Percentiles rank a stretch among this genome's conserved stretches.
phyloP scores from a whole-genome alignment of 495 filamentous ascomycete species.

The Hyaloscypha hepaticicola region DNA sequence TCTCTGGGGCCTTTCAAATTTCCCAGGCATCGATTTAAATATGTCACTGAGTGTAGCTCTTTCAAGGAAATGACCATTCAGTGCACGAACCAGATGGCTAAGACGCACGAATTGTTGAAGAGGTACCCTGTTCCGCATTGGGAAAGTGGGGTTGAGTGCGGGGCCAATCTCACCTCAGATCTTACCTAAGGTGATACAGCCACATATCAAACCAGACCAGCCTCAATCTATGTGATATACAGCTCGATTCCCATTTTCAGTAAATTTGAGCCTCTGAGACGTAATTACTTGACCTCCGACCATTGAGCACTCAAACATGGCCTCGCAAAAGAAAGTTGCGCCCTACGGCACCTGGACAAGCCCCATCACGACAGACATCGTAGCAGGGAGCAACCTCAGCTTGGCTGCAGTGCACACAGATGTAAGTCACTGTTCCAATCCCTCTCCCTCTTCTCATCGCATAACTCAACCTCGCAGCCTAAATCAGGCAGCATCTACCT shows the following conservation, averaged over 20 bases:
- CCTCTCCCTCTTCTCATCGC: neutral
- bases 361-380: slow-evolving; percentile 40
- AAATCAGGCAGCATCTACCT: slow-evolving; percentile 40
- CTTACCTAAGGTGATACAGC: no score
- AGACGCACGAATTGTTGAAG: neutral
- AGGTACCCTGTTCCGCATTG: neutral
- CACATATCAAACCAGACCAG: neutral
- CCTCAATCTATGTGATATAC: neutral
- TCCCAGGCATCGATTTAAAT: no score
- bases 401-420: slow-evolving; percentile 33
- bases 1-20: no score
- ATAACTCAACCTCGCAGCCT: slow-evolving; percentile 19
- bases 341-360: slow-evolving; percentile 48
- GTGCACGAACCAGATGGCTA: neutral
- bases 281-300: neutral
- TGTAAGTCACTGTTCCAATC: slow-evolving; percentile 21
- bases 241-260: neutral
- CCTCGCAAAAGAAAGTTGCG: slow-evolving; percentile 13
- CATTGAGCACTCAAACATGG: neutral
- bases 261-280: neutral
- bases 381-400: slow-evolving; percentile 34
- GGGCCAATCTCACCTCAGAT: neutral
- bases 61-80: neutral
- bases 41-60: no score
- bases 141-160: neutral